Evolutionary conservation across 176 grass and related monocot genomes (phyloP), one percentile per base, ranked within the genome.

Genomic region (Juncus effusus): DNA sequence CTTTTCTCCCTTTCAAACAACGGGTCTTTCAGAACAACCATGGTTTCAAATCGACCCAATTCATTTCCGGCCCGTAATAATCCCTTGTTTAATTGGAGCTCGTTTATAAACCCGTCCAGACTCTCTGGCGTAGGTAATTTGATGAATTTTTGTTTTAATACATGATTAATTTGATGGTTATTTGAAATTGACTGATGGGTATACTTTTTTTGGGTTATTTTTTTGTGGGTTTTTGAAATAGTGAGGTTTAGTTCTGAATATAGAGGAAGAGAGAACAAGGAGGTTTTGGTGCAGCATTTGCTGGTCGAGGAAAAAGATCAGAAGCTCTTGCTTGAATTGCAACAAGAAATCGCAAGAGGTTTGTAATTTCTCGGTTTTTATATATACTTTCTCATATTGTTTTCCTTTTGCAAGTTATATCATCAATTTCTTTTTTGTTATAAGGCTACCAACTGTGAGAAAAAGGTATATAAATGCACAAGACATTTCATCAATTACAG

Each of bases 221-320:
- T 7, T 35, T 61, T 35, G 54, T 38, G 4, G 42, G 9, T 76
- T 13, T 90, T 44, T 63, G 60, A 41, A 35, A 7, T 57, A 97
- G 94, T 84, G 54, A 67, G 76, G 5, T 97, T 84, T 47, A 82
- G 88, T 56, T 74, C 83, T 35, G 52, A 81, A 55, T 47, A 56
- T 41, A 65, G 62, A 40, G 15, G 45, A 37, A 84, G 85, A 59
- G 94, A 89, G 83, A 84, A 80, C 36, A 97, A 84, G 61, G 94
- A 97, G 40, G 10, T 97, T 56, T 65, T 97, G 40, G 85, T 97
- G n/a, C 88, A 97, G 73, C 94, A 97, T 70, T 69, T 97, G 67
- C 88, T 97, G 74, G 94, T 97, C 3, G 78, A 79, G 28, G 94
- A 89, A 51, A 80, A 88, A 75, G 85, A 97, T 42, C 79, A 79